These are phyloP conservation scores for Daldinia childiae DNA, from an alignment of 495 filamentous ascomycete genomes.

Conservation along the genomic window DNA sequence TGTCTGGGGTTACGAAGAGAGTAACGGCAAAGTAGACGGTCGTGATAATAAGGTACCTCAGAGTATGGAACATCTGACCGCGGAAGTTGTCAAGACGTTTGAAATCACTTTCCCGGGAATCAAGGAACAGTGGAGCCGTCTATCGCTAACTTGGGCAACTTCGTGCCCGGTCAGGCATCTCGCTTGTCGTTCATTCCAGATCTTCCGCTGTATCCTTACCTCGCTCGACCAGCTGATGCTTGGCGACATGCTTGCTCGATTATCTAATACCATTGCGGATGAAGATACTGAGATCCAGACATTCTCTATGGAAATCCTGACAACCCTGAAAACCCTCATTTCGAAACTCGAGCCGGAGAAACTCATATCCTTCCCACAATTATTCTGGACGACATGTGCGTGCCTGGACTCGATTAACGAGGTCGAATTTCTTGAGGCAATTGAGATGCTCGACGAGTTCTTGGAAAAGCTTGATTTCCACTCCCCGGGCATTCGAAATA, in stretches of 20 bases:
- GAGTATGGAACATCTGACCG: slow-evolving; percentile 84
- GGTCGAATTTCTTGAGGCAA: slow-evolving; percentile 88
- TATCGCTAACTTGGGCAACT: slow-evolving; percentile 93
- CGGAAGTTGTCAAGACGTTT: slow-evolving; percentile 84
- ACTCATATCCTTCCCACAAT: slow-evolving; percentile 85
- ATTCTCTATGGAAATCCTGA: slow-evolving; percentile 97
- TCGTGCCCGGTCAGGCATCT: slow-evolving; percentile 96
- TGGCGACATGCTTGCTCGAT: slow-evolving; percentile 90
- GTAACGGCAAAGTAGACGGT: slow-evolving; percentile 77
- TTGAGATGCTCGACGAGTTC: slow-evolving; percentile 90
- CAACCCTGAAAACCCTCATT: slow-evolving; percentile 90
- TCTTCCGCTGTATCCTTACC: slow-evolving; percentile 92
- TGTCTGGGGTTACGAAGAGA: slow-evolving; percentile 94
- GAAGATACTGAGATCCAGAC: slow-evolving; percentile 91
- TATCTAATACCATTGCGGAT: slow-evolving; percentile 96
- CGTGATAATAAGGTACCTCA: slow-evolving; percentile 81
- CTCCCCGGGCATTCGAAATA: slow-evolving; percentile 69
- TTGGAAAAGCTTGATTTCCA: slow-evolving; percentile 84
- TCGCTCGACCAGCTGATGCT: slow-evolving; percentile 92
- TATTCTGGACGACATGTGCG: slow-evolving; percentile 97
- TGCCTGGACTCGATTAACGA: slow-evolving; percentile 96
- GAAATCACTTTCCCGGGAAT: slow-evolving; percentile 84
- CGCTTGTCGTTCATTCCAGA: slow-evolving; percentile 95
- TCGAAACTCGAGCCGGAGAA: slow-evolving; percentile 80
- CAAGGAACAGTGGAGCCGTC: slow-evolving; percentile 87